Percentiles rank a stretch among this genome's conserved stretches.
Conservation (phyloP, 192 early-diverging fungal species). For the Mortierella claussenii region DNA sequence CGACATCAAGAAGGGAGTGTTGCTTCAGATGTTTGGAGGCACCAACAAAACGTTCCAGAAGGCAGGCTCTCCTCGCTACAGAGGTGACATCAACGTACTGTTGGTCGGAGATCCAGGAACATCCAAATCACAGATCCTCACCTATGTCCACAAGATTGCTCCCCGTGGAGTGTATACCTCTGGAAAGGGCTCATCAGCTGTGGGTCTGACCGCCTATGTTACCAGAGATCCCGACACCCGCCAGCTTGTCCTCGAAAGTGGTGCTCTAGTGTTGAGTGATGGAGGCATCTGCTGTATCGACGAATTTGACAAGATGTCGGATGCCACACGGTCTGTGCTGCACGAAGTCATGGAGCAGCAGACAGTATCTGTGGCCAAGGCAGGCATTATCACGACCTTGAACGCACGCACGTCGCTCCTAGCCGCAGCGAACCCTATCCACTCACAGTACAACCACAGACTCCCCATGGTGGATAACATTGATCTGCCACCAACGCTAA, state of each 20-base stretch:
- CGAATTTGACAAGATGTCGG: slow-evolving; percentile 99
- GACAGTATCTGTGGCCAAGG: slow-evolving; percentile 98
- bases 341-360: slow-evolving; percentile 99
- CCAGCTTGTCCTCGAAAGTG: slow-evolving; percentile 95
- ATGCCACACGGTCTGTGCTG: slow-evolving; percentile 90
- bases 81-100: slow-evolving; percentile 95
- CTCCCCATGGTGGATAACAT: slow-evolving; percentile 89
- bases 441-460: slow-evolving; percentile 88
- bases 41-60: slow-evolving; percentile 83
- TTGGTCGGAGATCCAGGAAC: slow-evolving; percentile 98
- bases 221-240: slow-evolving; percentile 95
- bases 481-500: slow-evolving; percentile 90
- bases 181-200: slow-evolving; percentile 96
- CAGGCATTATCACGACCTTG: slow-evolving; percentile 97
- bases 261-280: slow-evolving; percentile 95
- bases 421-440: slow-evolving; percentile 94
- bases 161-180: slow-evolving; percentile 97
- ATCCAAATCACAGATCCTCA: slow-evolving; percentile 92
- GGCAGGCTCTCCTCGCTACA: slow-evolving; percentile 71
- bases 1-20: slow-evolving; percentile 97
- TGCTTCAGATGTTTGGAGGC: slow-evolving; percentile 97
- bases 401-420: slow-evolving; percentile 97
- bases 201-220: slow-evolving; percentile 95
- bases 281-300: slow-evolving; percentile 98
- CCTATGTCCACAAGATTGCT: slow-evolving; percentile 92